These are phyloP conservation scores for Penicillium macrosclerotiorum DNA, from an alignment of 495 filamentous ascomycete species.

Conservation along the genomic window DNA sequence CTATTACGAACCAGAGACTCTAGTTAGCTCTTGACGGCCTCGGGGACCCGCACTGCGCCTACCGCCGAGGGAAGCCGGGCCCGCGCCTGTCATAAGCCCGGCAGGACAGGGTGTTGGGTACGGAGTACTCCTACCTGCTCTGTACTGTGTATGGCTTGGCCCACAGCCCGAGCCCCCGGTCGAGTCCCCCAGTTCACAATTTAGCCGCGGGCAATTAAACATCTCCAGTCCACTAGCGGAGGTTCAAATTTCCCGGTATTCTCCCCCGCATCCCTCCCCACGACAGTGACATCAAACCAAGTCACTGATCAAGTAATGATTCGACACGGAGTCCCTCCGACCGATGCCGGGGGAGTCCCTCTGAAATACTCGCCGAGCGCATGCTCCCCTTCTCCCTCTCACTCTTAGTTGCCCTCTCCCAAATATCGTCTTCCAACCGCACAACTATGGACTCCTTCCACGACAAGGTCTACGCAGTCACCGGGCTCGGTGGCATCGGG, in stretches of 20 bases:
- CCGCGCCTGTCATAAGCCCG: too few species aligned
- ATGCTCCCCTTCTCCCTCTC: too few species aligned
- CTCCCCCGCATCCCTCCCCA: background rate
- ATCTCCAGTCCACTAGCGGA: too few species aligned
- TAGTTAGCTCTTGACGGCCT: too few species aligned
- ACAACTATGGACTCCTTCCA: constrained; percentile 26
- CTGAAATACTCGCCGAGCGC: background rate
- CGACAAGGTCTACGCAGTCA: constrained; percentile 52
- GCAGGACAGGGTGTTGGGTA: too few species aligned
- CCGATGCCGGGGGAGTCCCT: background rate
- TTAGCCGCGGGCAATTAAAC: background rate
- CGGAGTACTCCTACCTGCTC: too few species aligned
- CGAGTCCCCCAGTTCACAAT: background rate
- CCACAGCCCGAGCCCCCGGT: background rate
- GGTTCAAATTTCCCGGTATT: background rate
- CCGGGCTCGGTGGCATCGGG: constrained; percentile 58
- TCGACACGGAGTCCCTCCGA: background rate
- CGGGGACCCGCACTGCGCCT: too few species aligned
- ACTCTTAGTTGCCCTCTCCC: background rate
- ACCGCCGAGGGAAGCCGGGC: too few species aligned
- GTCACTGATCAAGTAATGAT: background rate
- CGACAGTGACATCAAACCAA: background rate
- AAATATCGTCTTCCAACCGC: background rate
- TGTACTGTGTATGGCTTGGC: background rate
- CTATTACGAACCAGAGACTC: too few species aligned